Evolutionary conservation across 345 rosid species (phyloP).

Genomic region (Euphorbia lathyris): DNA sequence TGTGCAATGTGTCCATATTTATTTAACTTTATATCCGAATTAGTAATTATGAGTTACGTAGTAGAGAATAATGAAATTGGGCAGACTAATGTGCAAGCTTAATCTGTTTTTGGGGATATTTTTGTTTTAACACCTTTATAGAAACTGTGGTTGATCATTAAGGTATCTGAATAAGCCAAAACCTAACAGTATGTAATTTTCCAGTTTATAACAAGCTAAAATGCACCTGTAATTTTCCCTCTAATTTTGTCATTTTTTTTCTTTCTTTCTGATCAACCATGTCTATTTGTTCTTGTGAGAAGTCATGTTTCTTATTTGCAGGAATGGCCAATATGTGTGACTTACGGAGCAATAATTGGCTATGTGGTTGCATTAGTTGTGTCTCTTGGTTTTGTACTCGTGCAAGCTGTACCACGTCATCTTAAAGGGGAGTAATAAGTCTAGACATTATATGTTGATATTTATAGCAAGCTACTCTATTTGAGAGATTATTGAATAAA

Average conservation of each 20-base stretch:
- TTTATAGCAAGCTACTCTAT: not conserved
- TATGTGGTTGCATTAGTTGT: constrained; percentile 46
- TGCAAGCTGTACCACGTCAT: constrained; percentile 7
- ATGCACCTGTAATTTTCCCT: not conserved
- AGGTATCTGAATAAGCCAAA: not conserved
- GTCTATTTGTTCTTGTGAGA: not conserved
- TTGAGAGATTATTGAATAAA: not conserved
- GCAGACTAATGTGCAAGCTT: too few relatives aligned
- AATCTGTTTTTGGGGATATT: too few relatives aligned
- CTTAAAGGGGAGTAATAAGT: constrained; percentile 17
- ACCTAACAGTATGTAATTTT: not conserved
- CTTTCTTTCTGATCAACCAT: not conserved
- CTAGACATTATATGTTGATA: not conserved
- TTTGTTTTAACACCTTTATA: not conserved
- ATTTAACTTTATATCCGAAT: too few relatives aligned
- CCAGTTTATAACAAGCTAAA: too few relatives aligned
- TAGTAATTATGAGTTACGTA: too few relatives aligned
- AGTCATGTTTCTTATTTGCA: constrained; percentile 19
- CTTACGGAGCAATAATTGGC: constrained; percentile 67
- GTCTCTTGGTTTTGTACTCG: constrained; percentile 14
- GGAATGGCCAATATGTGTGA: constrained; percentile 95
- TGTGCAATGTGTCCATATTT: too few relatives aligned
- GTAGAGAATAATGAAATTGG: too few relatives aligned
- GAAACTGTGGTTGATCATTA: not conserved
- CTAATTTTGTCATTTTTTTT: not conserved